Evolutionary conservation across 75 land plant genomes (phyloP).

Genomic region (Selaginella moellendorffii): DNA sequence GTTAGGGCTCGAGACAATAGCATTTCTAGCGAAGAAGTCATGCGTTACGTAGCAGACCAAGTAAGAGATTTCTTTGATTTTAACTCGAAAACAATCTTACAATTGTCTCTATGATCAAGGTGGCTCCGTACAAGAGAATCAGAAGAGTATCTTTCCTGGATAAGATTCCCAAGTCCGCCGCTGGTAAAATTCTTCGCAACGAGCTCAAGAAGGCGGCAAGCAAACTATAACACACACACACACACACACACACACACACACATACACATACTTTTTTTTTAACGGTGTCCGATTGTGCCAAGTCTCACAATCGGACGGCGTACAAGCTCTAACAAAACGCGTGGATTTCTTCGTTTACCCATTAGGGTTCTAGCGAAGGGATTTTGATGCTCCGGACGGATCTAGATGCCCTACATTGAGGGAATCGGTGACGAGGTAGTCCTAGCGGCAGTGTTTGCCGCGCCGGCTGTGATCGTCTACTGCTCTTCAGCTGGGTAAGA

Average conservation of each 20-base stretch:
- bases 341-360: background rate
- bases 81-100: too few species aligned
- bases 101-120: too few species aligned
- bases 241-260: too few species aligned
- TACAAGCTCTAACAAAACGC: background rate
- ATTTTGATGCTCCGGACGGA: background rate
- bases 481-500: constrained; percentile 24
- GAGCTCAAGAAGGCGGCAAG: too few species aligned
- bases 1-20: constrained; percentile 37
- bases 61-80: constrained; percentile 21
- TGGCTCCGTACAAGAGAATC: constrained; percentile 60
- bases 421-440: constrained; percentile 33
- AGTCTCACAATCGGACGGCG: too few species aligned
- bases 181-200: constrained; percentile 61
- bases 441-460: constrained; percentile 26
- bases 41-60: constrained; percentile 52
- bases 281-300: too few species aligned
- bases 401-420: constrained; percentile 27
- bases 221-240: too few species aligned
- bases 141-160: constrained; percentile 40
- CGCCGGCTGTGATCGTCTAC: constrained; percentile 21
- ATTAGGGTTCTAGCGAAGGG: background rate
- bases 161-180: constrained; percentile 44
- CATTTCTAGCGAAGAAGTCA: constrained; percentile 37
- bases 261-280: too few species aligned